Conservation (phyloP, 495 filamentous ascomycete species). For the Terfezia claveryi region DNA sequence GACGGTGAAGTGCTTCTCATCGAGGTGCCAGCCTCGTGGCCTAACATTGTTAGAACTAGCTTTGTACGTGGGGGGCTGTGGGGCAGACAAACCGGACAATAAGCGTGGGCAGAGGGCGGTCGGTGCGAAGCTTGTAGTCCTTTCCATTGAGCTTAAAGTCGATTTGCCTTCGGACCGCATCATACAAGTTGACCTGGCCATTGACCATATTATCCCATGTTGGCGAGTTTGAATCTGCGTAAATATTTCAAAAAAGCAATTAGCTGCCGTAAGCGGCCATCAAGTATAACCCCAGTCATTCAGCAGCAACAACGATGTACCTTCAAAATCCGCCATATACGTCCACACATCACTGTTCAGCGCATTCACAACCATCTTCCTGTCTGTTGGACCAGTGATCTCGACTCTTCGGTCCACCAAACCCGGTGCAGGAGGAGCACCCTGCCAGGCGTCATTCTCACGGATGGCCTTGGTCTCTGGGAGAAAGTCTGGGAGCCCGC, state of each 20-base stretch:
- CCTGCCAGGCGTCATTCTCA: constrained; percentile 85
- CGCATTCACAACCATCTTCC: constrained; percentile 99
- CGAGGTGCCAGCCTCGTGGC: constrained; percentile 81
- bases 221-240: constrained; percentile 74
- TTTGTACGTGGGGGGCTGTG: background rate
- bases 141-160: constrained; percentile 93
- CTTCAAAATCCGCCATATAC: constrained; percentile 99
- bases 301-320: constrained; percentile 29
- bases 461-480: constrained; percentile 92
- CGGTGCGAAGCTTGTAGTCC: constrained; percentile 91
- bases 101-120: constrained; percentile 54
- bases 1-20: constrained; percentile 95
- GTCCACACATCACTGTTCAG: constrained; percentile 96
- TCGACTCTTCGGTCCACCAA: constrained; percentile 90
- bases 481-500: constrained; percentile 79
- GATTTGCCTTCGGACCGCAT: constrained; percentile 80
- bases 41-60: constrained; percentile 1
- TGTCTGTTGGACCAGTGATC: constrained; percentile 93
- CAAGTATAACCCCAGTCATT: background rate
- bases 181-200: constrained; percentile 94
- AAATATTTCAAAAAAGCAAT: constrained; percentile 5
- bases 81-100: constrained; percentile 38
- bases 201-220: constrained; percentile 99
- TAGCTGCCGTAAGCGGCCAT: background rate
- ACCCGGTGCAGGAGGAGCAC: constrained; percentile 78